Evolutionary conservation across 1,284 basidiomycete genomes (phyloP), one percentile per base, ranked within the genome.

Genomic region (Rugiboletus extremiorientalis): DNA sequence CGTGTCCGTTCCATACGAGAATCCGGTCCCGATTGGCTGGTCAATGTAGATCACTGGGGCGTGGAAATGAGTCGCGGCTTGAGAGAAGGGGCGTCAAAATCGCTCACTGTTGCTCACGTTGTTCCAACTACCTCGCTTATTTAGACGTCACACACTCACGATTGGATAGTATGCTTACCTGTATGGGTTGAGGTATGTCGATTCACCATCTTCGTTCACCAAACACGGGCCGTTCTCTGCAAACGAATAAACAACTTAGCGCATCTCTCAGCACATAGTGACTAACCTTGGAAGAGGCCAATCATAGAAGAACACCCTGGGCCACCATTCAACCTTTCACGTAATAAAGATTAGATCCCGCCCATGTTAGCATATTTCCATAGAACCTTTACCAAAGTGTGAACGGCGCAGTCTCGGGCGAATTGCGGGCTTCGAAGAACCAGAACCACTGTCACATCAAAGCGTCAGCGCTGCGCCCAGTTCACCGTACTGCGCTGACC

Each of bases 11-110:
- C 86, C 85, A 55, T 80, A 83, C 7, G 85, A 88, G 67, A 87
- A 87, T 5, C 86, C 86, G 7, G 84, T 83, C 0, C 84, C 84
- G 52, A 88, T 84, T 1, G 89, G 89, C 68, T 91, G 88, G 68
- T 90, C 88, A 50, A 91, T 84, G 65, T 89, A 90, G 46, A 91
- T 84, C 69, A 88, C 85, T 88, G 54, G 15, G 49, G n/a, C 27
- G 11, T 12, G 5, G 33, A 22, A 2, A 45, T 53, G 30, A 48
- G 23, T 33, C 14, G 16, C 27, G 36, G 50, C 46, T 14, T 50
- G 28, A 48, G 28, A 58, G 34, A 9, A 58, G 36, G n/a, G n/a
- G n/a, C n/a, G n/a, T n/a, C 6, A 22, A 18, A 11, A 8, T 10
- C 23, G 5, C 27, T 40, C 51, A 86, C 86, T 80, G 63, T 91